Base-by-base conservation (phyloP, 148 eudicot species). In the Rhododendron vialii region DNA sequence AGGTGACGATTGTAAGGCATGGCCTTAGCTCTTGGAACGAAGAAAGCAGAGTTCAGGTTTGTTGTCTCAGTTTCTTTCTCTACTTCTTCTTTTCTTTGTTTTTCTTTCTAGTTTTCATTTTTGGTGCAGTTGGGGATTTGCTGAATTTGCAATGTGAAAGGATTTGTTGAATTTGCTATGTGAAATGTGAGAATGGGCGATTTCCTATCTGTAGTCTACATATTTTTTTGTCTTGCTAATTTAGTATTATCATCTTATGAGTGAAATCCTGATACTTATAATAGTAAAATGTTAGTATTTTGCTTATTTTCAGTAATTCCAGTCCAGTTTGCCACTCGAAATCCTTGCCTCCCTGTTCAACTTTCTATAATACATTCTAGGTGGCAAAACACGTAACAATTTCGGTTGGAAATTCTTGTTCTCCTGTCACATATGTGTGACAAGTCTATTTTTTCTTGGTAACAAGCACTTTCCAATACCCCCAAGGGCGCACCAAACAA, bases 1-100 rank as follows among this genome's bases (percentile, higher is more conserved):
- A 92, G 89, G 93, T 94, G 74, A 94, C 94, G 41, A 87, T 94
- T 87, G 87, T 94, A 43, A 87, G 96, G 84, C 96, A 94, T 85
- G 96, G 96, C 82, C 93, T 93, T 53, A 94, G 96, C 91, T 89
- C 95, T 63, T 94, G 96, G 96, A 93, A 94, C 74, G 80, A 86
- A 51, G 96, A 94, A 90, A 88, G 91, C 73, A 88, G 95, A 88
- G 93, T 94, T 84, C 96, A 94, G 96, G 95, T 92, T 87, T 63
- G 90, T 41, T 63, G 61, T 3, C 65, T 51, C 15, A 2, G 22
- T 20, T 63, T 47, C 45, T 17, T 85, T 79, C 74, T 26, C 69
- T 65, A 65, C 71, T 65, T 65, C 30, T 9, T 65, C 11, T 65
- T 65, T 65, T 26, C 71, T n/a, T 63, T 7, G 28, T 63, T 63